phyloP scores from a whole-genome alignment of 139 green algal genomes.

The Medakamo hakoo region DNA sequence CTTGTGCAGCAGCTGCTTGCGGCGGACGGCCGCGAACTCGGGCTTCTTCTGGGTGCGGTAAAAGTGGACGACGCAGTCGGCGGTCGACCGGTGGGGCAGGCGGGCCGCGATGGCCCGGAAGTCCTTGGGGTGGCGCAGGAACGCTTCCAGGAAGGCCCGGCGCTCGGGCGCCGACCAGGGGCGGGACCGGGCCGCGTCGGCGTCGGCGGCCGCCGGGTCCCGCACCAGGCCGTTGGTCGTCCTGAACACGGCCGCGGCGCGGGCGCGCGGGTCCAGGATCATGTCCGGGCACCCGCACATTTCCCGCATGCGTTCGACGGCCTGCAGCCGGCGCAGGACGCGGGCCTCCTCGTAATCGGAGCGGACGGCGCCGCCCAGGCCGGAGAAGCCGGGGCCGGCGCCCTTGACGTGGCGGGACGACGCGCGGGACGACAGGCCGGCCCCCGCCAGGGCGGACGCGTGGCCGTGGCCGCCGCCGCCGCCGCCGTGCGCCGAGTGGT shows the following conservation, averaged over 20 bases:
- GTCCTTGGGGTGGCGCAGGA: background rate
- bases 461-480: too few species aligned
- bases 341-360: background rate
- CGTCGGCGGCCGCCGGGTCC: too few species aligned
- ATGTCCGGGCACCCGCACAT: background rate
- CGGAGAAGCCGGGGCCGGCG: too few species aligned
- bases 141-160: background rate
- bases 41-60: background rate
- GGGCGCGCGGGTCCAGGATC: background rate
- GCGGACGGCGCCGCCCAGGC: background rate
- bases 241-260: background rate
- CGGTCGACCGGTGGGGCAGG: background rate
- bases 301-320: background rate
- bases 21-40: background rate
- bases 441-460: too few species aligned
- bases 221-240: background rate
- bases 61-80: background rate
- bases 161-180: background rate
- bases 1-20: background rate
- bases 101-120: background rate
- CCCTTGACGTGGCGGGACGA: too few species aligned
- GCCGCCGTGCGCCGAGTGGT: background rate
- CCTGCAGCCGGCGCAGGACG: background rate
- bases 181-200: too few species aligned
- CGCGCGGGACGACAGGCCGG: background rate